Percentiles rank a stretch among this genome's conserved stretches.
phyloP scores from a whole-genome alignment of 2,329 filamentous ascomycete species.

The Colletotrichum lupini region DNA sequence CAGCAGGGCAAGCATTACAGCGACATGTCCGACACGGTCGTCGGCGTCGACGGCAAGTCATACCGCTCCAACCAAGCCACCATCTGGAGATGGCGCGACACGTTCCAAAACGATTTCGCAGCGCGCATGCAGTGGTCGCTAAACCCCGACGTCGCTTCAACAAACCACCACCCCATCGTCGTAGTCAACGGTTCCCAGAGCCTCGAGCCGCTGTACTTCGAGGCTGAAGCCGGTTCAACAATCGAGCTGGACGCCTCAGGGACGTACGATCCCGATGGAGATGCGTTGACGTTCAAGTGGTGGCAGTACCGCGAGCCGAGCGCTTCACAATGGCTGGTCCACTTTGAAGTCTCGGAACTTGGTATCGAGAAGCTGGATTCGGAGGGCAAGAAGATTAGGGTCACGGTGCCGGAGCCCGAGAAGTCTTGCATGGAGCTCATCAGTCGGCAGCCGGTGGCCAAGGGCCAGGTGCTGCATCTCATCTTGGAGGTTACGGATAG shows the following conservation, averaged over 20 bases:
- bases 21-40: conserved; percentile 43
- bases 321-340: conserved; percentile 52
- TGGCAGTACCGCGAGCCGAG: conserved; percentile 57
- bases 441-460: conserved; percentile 9
- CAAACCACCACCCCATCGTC: conserved; percentile 59
- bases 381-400: conserved; percentile 32
- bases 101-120: conserved; percentile 55
- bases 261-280: conserved; percentile 58
- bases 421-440: conserved; percentile 46
- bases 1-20: conserved; percentile 40
- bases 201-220: conserved; percentile 49
- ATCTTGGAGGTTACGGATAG: conserved; percentile 60
- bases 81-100: conserved; percentile 55
- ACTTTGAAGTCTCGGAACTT: conserved; percentile 52
- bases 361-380: conserved; percentile 40
- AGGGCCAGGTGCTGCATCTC: conserved; percentile 58
- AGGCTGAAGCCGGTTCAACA: conserved; percentile 51
- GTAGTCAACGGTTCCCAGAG: conserved; percentile 53
- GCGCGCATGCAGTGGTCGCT: conserved; percentile 53
- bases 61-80: conserved; percentile 46
- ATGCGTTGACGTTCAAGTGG: conserved; percentile 58
- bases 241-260: conserved; percentile 56
- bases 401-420: conserved; percentile 41
- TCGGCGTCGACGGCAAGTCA: conserved; percentile 42
- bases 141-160: conserved; percentile 40